Base-by-base conservation (phyloP, 1,284 basidiomycete species). In the Grifola frondosa region DNA sequence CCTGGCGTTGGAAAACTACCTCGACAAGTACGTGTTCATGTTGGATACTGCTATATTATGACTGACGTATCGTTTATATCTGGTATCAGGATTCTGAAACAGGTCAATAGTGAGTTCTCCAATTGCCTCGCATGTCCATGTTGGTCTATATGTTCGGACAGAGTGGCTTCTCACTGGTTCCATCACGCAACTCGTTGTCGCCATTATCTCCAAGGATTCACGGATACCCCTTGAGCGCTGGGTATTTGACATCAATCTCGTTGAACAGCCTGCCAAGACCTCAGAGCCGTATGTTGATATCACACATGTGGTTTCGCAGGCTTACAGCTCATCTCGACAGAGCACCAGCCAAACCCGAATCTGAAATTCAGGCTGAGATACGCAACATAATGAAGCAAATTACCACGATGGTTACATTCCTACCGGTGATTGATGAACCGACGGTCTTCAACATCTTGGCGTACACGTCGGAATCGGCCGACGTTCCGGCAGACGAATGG, bases 341-440 rank as follows among this genome's bases (percentile, higher is more conserved):
- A 25, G 64, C 66, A 42, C 67, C 75, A 30, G 60, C 78, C 6
- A 90, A 89, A 57, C 80, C 85, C 3, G 94, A 98, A 60, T 79
- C 92, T 24, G 92, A 98, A 62, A 96, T 99, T 24, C 92, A 97
- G 66, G 90, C 88, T 22, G 96, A 99, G 75, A 99, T 99, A 55
- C 85, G 96, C 19, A 92, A 92, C 38, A 98, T 99, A 61, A 81
- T 99, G 64, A 97, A 98, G 71, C 97, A 99, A 68, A 99, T 99
- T 61, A 94, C 97, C 30, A 92, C 92, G 35, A 91, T 86, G 57
- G 92, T 95, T 52, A 97, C 96, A 12, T 98, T 97, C 68, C 73
- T 99, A 42, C 96, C 96, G 0, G 88, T 95, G 45, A 88, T 98
- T 37, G 89, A 97, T 55, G 93, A 97, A 65, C 88, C 91, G 22